phyloP scores from a whole-genome alignment of 345 rosid species.

The Carallia pectinifolia region DNA sequence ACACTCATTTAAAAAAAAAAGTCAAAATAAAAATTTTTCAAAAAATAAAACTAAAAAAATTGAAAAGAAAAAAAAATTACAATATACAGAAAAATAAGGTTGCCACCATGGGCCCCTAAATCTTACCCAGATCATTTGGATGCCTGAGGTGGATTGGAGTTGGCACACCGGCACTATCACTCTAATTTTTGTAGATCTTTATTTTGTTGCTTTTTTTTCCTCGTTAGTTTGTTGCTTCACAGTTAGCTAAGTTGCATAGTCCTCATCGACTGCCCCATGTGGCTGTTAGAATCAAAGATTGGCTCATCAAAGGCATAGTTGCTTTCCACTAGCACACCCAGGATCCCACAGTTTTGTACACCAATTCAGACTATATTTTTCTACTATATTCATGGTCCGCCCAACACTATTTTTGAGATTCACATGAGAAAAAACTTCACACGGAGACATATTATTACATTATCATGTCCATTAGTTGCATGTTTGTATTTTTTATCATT shows the following conservation, averaged over 20 bases:
- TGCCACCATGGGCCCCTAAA: slow-evolving; percentile 10
- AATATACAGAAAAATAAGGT: not conserved
- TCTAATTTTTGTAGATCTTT: slow-evolving; percentile 6
- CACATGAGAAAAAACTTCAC: no score
- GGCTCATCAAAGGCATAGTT: slow-evolving; percentile 1
- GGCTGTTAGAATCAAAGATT: slow-evolving; percentile 20
- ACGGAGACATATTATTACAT: no score
- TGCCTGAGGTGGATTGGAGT: slow-evolving; percentile 11
- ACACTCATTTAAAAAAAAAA: not conserved
- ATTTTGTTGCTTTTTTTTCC: slow-evolving; percentile 9
- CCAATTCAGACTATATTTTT: not conserved
- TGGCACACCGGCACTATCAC: slow-evolving; percentile 17
- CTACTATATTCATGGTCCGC: not conserved
- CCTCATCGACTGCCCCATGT: slow-evolving; percentile 18
- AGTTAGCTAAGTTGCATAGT: slow-evolving; percentile 10
- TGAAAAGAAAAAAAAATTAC: not conserved
- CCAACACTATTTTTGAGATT: no score
- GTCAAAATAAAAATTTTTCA: not conserved
- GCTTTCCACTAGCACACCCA: slow-evolving; percentile 1
- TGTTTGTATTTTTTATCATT: no score
- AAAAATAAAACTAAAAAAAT: no score
- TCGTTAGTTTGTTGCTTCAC: no score
- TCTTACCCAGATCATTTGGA: not conserved
- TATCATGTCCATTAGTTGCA: no score
- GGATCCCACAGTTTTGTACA: not conserved